Percentiles rank a stretch among this genome's conserved stretches.
Conservation (phyloP, 1,139 yeast species). For the Taphrina sp. region DNA sequence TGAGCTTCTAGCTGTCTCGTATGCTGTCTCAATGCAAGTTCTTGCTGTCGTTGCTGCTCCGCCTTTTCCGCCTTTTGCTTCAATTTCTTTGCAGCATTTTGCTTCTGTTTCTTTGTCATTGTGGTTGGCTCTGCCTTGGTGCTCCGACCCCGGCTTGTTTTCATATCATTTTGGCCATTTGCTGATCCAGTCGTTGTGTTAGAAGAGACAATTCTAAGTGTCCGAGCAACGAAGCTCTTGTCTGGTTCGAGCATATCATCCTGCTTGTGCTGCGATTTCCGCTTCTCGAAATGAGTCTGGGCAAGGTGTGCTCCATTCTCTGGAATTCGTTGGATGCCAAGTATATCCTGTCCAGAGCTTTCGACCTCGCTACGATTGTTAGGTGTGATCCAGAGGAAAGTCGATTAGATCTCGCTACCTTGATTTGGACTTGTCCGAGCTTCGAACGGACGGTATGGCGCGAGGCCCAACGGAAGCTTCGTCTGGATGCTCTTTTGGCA, state of each 20-base stretch:
- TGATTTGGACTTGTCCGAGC: too few relatives aligned
- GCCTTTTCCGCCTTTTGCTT: conserved; percentile 26
- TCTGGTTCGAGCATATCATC: conserved; percentile 10
- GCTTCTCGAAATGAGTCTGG: too few relatives aligned
- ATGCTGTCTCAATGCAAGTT: conserved; percentile 6
- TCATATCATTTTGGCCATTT: background rate
- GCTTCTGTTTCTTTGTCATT: conserved; percentile 29
- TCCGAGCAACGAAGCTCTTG: conserved; percentile 9
- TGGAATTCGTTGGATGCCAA: too few relatives aligned
- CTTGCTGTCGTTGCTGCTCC: conserved; percentile 8
- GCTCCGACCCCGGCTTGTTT: background rate
- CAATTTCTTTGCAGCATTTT: conserved; percentile 26
- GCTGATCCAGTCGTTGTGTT: background rate
- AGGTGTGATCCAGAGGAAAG: too few relatives aligned
- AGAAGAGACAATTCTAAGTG: conserved; percentile 17
- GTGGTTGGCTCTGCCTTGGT: background rate
- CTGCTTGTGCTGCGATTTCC: too few relatives aligned
- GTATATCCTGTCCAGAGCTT: too few relatives aligned
- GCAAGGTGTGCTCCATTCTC: too few relatives aligned
- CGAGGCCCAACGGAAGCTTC: too few relatives aligned
- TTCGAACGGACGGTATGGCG: too few relatives aligned
- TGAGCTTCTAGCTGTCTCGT: conserved; percentile 6
- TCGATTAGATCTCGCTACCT: too few relatives aligned
- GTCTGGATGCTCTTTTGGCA: too few relatives aligned
- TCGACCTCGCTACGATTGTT: too few relatives aligned